Conservation (phyloP, 2,329 filamentous ascomycete species). For the Ascochyta clinopodiicola region DNA sequence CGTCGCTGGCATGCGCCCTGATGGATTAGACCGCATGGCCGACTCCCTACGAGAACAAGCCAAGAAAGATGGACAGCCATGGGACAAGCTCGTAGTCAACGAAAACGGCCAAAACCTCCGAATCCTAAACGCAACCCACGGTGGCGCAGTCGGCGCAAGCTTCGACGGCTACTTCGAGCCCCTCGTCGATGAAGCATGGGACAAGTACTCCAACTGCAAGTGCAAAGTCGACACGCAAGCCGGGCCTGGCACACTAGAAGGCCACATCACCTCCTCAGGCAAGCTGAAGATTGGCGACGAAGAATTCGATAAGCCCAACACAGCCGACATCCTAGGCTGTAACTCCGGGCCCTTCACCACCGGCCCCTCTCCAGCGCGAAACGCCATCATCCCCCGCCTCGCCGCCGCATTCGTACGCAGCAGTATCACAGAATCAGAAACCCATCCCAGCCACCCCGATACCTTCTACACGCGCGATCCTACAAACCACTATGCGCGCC, state of each 20-base stretch:
- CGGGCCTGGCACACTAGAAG: constrained; percentile 3
- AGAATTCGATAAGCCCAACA: constrained; percentile 11
- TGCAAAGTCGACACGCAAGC: constrained; percentile 13
- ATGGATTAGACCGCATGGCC: constrained; percentile 9
- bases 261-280: constrained; percentile 4
- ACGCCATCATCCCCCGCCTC: constrained; percentile 14
- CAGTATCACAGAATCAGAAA: constrained; percentile 1
- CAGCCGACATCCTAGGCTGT: constrained; percentile 12
- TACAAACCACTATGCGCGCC: constrained; percentile 12
- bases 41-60: constrained; percentile 8
- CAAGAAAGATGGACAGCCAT: constrained; percentile 8
- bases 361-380: constrained; percentile 1
- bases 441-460: background rate
- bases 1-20: constrained; percentile 9
- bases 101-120: constrained; percentile 4
- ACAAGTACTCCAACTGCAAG: constrained; percentile 5
- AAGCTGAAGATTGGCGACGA: constrained; percentile 9
- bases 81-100: constrained; percentile 12
- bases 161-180: constrained; percentile 16
- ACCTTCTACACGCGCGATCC: constrained; percentile 13
- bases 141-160: constrained; percentile 10
- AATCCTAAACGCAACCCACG: constrained; percentile 12
- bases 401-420: constrained; percentile 10
- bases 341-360: constrained; percentile 14
- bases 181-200: constrained; percentile 13